These are phyloP conservation scores for Azolla pinnata DNA, from an alignment of 75 land plant genomes.

Conservation along the genomic window DNA sequence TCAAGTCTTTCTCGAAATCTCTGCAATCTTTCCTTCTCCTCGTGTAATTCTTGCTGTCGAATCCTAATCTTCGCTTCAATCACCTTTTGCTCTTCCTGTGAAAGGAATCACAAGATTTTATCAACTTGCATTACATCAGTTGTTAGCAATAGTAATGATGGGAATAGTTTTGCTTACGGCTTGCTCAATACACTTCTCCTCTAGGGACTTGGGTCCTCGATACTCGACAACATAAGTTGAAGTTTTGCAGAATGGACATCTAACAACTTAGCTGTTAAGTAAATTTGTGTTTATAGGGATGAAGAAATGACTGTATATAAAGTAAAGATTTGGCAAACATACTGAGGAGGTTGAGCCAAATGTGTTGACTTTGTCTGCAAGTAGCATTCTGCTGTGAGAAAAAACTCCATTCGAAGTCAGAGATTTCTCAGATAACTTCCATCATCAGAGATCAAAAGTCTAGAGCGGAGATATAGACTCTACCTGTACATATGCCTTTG, in stretches of 20 bases:
- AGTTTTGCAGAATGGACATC: constrained; percentile 94
- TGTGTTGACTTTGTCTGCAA: constrained; percentile 85
- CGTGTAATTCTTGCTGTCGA: constrained; percentile 68
- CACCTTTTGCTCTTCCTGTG: constrained; percentile 88
- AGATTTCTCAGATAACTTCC: not conserved
- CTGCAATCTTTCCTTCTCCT: constrained; percentile 46
- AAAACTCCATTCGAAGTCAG: no score
- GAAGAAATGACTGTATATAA: not conserved
- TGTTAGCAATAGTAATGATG: not conserved
- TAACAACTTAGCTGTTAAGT: no score
- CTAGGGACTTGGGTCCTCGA: constrained; percentile 73
- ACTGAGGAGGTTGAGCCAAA: constrained; percentile 80
- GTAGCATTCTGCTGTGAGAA: constrained; percentile 66
- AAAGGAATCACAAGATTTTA: constrained; percentile 1
- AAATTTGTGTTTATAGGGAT: not conserved
- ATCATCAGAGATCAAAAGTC: not conserved
- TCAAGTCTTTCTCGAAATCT: no score
- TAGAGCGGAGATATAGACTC: not conserved
- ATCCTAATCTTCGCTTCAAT: constrained; percentile 95
- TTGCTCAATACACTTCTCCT: constrained; percentile 90
- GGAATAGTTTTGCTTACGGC: constrained; percentile 37
- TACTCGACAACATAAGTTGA: constrained; percentile 91
- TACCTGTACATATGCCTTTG: constrained; percentile 96
- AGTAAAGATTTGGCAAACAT: constrained; percentile 31
- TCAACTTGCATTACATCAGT: no score